Evolutionary conservation across 441 rosid species (phyloP), one percentile per base, ranked within the genome.

Genomic region (Populus hybrid): DNA sequence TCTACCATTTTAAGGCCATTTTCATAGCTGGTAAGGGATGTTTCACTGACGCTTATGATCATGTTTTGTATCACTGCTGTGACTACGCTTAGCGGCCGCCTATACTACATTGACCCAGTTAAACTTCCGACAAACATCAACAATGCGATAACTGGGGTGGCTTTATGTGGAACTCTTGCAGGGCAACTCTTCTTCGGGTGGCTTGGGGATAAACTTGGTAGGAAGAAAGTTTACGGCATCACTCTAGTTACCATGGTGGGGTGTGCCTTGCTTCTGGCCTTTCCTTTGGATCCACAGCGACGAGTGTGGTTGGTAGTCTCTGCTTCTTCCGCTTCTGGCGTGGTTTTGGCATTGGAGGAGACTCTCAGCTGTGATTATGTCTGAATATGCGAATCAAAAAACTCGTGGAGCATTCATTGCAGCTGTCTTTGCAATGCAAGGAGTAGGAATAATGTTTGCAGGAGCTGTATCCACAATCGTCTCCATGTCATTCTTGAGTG

Each of bases 351-450:
- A 87, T 88, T 18, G 93, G 93, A 59, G 91, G 91, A 5, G 91
- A 89, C 84, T 90, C 40, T 88, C 93, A 0, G 90, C 90, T 12
- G 85, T 84, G 16, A 88, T 90, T 28, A 87, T 88, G 91, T 90
- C 91, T 0, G 90, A 90, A 75, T 90, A 87, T 64, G 87, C 90
- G 59, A 90, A 83, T 81, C 84, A 85, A 69, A 87, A 84, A 68
- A 90, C 93, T 12, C 83, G 91, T 30, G 93, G 93, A 4, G 90
- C 82, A 3, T 90, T 88, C 66, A 86, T 90, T 21, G 93, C 90
- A 0, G 89, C 90, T 0, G 91, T 88, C 9, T 90, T 90, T 72
- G 89, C 93, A 4, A 90, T 87, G 91, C 91, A 88, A 82, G 93
- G 93, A 14, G 32, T 83, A n/a, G 90, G 91, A 19, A 88, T 90